Conservation (phyloP, 2,329 filamentous ascomycete genomes). For the Alternaria sp. region DNA sequence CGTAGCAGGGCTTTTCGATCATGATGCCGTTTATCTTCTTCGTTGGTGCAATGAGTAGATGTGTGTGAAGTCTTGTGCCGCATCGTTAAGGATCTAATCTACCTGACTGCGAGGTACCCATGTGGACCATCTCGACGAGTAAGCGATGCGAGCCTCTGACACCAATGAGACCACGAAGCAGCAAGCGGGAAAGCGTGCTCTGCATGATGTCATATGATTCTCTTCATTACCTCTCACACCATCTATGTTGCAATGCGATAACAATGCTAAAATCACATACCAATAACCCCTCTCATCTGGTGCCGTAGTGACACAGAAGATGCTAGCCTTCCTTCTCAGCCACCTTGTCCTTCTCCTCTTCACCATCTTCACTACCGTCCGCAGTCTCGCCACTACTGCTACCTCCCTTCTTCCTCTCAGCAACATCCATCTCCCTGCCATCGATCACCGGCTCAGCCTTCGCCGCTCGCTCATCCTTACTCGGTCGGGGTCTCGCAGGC, state of each 20-base stretch:
- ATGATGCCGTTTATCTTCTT: too few relatives aligned
- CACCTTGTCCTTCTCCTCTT: slow-evolving; percentile 16
- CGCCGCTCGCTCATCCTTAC: slow-evolving; percentile 20
- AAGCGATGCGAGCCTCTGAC: background rate
- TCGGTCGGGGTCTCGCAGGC: slow-evolving; percentile 30
- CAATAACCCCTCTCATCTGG: background rate
- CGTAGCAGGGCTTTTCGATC: background rate
- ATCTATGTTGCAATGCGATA: background rate
- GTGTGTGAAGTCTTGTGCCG: background rate
- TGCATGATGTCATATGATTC: background rate
- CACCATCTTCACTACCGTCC: background rate
- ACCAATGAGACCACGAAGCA: background rate
- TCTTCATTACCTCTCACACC: background rate
- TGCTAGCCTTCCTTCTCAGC: slow-evolving; percentile 18
- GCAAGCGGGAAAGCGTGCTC: too few relatives aligned
- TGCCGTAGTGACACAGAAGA: background rate
- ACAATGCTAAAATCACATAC: background rate
- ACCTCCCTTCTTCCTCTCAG: slow-evolving; percentile 7
- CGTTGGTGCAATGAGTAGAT: background rate
- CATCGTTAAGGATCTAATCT: background rate
- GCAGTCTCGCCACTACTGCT: background rate
- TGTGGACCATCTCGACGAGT: background rate
- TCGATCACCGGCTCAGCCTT: slow-evolving; percentile 3
- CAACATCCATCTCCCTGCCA: slow-evolving; percentile 15
- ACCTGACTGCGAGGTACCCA: background rate